Conservation (phyloP, 1,139 yeast species). For the Suhomyces bolitotheri region DNA sequence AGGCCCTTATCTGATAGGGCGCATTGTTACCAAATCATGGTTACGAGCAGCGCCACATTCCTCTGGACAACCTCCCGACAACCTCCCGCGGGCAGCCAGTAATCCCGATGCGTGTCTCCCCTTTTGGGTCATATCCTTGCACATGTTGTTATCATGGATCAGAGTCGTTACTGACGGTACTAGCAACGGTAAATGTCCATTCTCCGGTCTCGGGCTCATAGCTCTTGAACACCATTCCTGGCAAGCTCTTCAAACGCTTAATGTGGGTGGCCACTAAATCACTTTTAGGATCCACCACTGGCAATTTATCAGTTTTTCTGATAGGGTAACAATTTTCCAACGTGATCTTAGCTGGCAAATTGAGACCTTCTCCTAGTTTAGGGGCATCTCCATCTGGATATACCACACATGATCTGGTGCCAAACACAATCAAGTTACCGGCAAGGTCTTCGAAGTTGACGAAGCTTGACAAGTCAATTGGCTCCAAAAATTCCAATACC, state of each 20-base stretch:
- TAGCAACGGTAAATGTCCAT: constrained; percentile 65
- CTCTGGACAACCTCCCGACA: no score
- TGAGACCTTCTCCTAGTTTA: constrained; percentile 75
- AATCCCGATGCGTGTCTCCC: no score
- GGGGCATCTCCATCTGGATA: constrained; percentile 78
- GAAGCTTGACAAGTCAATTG: constrained; percentile 78
- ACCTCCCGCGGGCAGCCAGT: no score
- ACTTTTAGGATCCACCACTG: constrained; percentile 77
- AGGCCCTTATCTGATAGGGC: no score
- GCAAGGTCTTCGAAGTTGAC: constrained; percentile 60
- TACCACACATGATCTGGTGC: constrained; percentile 60
- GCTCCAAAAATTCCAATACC: constrained; percentile 67
- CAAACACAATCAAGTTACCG: constrained; percentile 65
- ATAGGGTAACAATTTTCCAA: constrained; percentile 78
- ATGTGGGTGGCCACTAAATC: constrained; percentile 71
- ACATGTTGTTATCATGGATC: no score
- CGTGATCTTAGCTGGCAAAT: constrained; percentile 71
- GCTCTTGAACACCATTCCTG: constrained; percentile 63
- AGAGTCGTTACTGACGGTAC: constrained; percentile 7
- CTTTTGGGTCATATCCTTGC: no score
- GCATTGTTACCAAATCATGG: no score
- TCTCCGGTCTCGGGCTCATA: constrained; percentile 81
- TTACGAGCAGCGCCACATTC: no score
- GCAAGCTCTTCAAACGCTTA: constrained; percentile 59
- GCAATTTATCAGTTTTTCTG: constrained; percentile 68